These are phyloP conservation scores for Cystofilobasidium ferigula DNA, from an alignment of 768 basidiomycete species.

Conservation along the genomic window DNA sequence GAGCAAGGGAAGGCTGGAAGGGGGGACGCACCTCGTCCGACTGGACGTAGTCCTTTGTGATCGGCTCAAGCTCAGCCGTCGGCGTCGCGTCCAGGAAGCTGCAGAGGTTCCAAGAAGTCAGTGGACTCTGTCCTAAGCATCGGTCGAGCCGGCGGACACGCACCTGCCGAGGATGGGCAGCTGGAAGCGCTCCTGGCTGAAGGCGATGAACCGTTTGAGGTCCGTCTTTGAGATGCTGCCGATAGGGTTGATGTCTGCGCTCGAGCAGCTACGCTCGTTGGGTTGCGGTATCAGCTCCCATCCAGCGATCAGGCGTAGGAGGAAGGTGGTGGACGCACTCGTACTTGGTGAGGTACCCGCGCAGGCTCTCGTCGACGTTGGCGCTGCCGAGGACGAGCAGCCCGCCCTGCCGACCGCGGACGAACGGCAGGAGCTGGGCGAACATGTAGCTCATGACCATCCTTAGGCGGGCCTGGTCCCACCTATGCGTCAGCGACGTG, in stretches of 20 bases:
- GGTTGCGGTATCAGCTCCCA: too few relatives aligned
- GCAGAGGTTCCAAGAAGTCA: not conserved
- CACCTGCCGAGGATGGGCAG: constrained; percentile 73
- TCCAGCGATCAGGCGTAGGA: constrained; percentile 51
- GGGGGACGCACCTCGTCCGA: constrained; percentile 65
- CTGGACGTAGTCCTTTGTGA: constrained; percentile 80
- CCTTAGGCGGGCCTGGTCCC: constrained; percentile 76
- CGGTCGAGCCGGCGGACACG: constrained; percentile 11
- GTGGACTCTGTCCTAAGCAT: not conserved
- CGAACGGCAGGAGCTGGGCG: constrained; percentile 88
- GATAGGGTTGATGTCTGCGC: constrained; percentile 96
- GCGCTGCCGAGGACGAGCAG: constrained; percentile 93
- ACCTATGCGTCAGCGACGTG: too few relatives aligned
- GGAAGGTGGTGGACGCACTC: constrained; percentile 48
- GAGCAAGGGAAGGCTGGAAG: constrained; percentile 14
- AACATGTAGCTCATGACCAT: constrained; percentile 95
- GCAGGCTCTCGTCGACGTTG: constrained; percentile 94
- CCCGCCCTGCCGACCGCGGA: constrained; percentile 68
- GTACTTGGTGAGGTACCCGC: constrained; percentile 96
- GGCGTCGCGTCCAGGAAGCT: constrained; percentile 88
- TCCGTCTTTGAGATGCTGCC: constrained; percentile 97
- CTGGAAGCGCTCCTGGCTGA: constrained; percentile 64
- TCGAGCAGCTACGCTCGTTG: constrained; percentile 35
- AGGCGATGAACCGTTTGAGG: constrained; percentile 86
- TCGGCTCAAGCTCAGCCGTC: constrained; percentile 92